phyloP scores from a whole-genome alignment of 768 basidiomycete genomes.

The Vishniacozyma victoriae region DNA sequence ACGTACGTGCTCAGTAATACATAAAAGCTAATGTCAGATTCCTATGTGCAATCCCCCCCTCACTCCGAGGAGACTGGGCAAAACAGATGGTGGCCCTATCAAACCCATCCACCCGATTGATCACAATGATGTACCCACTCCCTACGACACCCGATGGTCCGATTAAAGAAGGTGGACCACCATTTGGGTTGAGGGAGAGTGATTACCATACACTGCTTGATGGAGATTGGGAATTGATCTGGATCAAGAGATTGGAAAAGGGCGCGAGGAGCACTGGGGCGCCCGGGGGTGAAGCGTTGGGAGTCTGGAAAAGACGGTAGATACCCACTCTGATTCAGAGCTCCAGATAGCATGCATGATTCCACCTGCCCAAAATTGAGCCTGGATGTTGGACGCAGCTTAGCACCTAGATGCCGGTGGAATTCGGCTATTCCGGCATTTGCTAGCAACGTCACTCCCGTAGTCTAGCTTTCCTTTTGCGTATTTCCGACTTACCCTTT shows the following conservation, averaged over 20 bases:
- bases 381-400: too few relatives aligned
- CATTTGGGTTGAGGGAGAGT: slow-evolving; percentile 24
- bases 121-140: slow-evolving; percentile 43
- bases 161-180: slow-evolving; percentile 14
- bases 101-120: slow-evolving; percentile 10
- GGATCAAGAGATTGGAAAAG: slow-evolving; percentile 14
- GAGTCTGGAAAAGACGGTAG: slow-evolving; percentile 14
- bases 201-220: slow-evolving; percentile 36
- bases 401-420: too few relatives aligned
- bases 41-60: slow-evolving; percentile 37
- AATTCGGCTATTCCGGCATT: too few relatives aligned
- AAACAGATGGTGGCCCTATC: slow-evolving; percentile 16
- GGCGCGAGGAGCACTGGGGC: slow-evolving; percentile 15
- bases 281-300: slow-evolving; percentile 21
- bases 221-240: slow-evolving; percentile 28
- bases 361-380: too few relatives aligned
- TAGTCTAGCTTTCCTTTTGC: too few relatives aligned
- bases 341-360: too few relatives aligned
- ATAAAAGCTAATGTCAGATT: slow-evolving; percentile 21
- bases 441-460: too few relatives aligned
- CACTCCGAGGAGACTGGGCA: slow-evolving; percentile 22
- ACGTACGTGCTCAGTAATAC: slow-evolving; percentile 25
- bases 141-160: neutral
- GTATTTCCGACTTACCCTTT: too few relatives aligned
- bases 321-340: too few relatives aligned